phyloP scores from a whole-genome alignment of 2,329 filamentous ascomycete genomes.

The Trichoderma arundinaceum region DNA sequence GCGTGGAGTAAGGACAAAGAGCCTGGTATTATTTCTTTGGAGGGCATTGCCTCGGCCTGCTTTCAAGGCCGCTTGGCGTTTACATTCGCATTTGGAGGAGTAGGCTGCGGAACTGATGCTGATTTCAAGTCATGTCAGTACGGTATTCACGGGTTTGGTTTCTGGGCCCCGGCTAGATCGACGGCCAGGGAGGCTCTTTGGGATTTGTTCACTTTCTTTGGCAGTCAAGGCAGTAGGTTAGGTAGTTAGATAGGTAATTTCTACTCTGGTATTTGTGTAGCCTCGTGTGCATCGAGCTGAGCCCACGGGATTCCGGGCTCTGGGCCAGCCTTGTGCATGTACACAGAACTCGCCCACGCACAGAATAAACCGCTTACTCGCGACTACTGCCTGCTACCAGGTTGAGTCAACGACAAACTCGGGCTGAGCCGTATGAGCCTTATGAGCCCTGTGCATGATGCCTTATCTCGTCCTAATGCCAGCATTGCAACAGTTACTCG shows the following conservation, averaged over 20 bases:
- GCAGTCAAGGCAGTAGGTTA: conserved; percentile 17
- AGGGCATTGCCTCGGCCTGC: neutral
- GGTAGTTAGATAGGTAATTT: conserved; percentile 25
- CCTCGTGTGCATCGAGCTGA: neutral
- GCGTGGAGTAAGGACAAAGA: conserved; percentile 22
- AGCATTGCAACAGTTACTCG: too few species aligned
- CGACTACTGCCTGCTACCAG: too few species aligned
- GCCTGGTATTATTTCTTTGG: conserved; percentile 16
- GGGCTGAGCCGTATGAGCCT: too few species aligned
- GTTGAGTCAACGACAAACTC: too few species aligned
- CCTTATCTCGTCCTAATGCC: too few species aligned
- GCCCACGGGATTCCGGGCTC: too few species aligned
- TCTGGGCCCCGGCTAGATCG: conserved; percentile 2
- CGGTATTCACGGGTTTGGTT: conserved; percentile 15
- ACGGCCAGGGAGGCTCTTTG: neutral
- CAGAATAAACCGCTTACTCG: too few species aligned
- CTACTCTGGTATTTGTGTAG: conserved; percentile 16
- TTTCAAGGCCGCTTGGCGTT: conserved; percentile 18
- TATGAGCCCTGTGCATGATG: too few species aligned
- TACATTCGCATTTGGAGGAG: conserved; percentile 17
- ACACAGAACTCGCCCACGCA: too few species aligned
- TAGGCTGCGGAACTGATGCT: conserved; percentile 4
- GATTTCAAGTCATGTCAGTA: conserved; percentile 7
- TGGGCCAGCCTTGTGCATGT: too few species aligned
- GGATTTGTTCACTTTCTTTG: conserved; percentile 5